A percentile compares a stretch with the other conserved stretches of the same genome.
Evolutionary conservation across 768 basidiomycete species (phyloP).

Genomic region (Boletellus emodensis): DNA sequence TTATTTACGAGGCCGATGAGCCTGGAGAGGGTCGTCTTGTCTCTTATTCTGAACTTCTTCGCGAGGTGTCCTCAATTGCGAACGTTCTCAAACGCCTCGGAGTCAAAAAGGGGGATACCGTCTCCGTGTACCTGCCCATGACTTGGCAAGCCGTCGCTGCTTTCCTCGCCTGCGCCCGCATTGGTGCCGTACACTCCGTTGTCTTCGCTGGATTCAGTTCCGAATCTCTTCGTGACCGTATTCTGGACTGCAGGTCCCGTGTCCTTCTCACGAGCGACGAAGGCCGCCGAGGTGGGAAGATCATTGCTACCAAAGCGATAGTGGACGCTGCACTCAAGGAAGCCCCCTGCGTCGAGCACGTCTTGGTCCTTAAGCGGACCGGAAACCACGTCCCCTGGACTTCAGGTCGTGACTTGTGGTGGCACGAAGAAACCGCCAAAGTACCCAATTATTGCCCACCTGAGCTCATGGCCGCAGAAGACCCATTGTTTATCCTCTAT

Average conservation of each 20-base stretch:
- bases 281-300: constrained; percentile 89
- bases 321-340: constrained; percentile 88
- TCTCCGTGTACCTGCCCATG: constrained; percentile 92
- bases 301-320: constrained; percentile 91
- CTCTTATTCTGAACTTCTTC: constrained; percentile 80
- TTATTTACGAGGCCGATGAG: constrained; percentile 98
- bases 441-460: constrained; percentile 87
- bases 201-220: constrained; percentile 97
- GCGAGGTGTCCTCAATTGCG: constrained; percentile 83
- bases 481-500: constrained; percentile 98
- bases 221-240: constrained; percentile 89
- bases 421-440: constrained; percentile 87
- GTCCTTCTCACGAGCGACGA: constrained; percentile 97
- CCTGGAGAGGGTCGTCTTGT: constrained; percentile 74
- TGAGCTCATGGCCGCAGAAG: constrained; percentile 87
- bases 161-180: constrained; percentile 96
- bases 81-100: constrained; percentile 89
- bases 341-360: constrained; percentile 83
- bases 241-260: constrained; percentile 81
- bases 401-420: constrained; percentile 87
- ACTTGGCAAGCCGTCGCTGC: constrained; percentile 94
- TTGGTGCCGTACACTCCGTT: constrained; percentile 95
- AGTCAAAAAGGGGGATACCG: constrained; percentile 92
- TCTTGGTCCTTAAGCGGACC: constrained; percentile 84
- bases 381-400: constrained; percentile 80